Base-by-base conservation (phyloP, 176 grass and related monocot genomes). In the Saccharum spontaneum region DNA sequence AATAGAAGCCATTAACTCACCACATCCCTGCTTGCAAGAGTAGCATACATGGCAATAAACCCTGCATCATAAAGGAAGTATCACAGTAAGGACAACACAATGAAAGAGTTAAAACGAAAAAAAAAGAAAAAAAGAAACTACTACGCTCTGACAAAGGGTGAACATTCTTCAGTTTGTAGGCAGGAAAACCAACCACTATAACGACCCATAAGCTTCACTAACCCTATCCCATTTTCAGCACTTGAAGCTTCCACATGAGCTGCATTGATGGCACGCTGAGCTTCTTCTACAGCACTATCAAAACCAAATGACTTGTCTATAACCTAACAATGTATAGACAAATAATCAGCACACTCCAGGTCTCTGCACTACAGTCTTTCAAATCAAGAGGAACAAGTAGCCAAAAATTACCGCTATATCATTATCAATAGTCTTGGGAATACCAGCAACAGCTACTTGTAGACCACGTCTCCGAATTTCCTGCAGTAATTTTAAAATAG, bases 241-340 rank as follows among this genome's bases (percentile, higher is more conserved):
- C 95, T 98, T 79, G 84, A 94, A 86, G 95, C 84, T 85, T 98
- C 95, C 77, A 98, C 95, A 87, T 98, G 95, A 71, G 95, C 95
- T 31, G 95, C 90, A 94, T 90, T 87, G 26, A 98, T 98, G 34
- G 95, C 95, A 48, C 86, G 91, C 67, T 98, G 95, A 44, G 95
- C 95, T 76, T 98, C 95, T 85, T 98, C 95, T 68, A 98, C 95
- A 26, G 95, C 95, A 67, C 85, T 88, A 76, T 98, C 95, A 77
- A 98, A 98, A 86, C 95, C 95, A 93, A 98, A 98, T 41, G 95
- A 98, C 80, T 98, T 98, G 85, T 98, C 95, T 84, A 97, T 97
- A 69, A 97, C 82, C 95, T 97, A 84, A 62, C 12, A 40, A 79
- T 52, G 26, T 70, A 67, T 44, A 57, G 36, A 63, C 5, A 38